A percentile compares a stretch with the other conserved stretches of the same genome.
phyloP scores from a whole-genome alignment of 495 filamentous ascomycete species.

The Astrothelium macrocarpum region DNA sequence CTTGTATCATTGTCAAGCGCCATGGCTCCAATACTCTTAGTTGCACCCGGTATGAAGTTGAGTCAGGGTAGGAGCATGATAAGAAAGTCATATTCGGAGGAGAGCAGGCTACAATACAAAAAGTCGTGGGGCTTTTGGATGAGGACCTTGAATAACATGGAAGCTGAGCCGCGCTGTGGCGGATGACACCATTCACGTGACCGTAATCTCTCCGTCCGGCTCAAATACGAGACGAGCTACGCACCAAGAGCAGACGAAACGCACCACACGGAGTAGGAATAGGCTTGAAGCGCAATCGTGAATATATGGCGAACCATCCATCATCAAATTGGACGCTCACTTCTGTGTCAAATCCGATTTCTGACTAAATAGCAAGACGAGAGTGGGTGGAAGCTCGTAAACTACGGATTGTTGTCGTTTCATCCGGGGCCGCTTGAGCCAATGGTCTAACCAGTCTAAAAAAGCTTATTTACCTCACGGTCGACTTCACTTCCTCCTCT shows the following conservation, averaged over 20 bases:
- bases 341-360: no score
- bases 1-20: constrained; percentile 67
- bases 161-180: background rate
- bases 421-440: background rate
- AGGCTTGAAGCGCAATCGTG: no score
- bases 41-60: no score
- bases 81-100: background rate
- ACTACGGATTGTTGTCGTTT: background rate
- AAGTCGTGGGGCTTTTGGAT: background rate
- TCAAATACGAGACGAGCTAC: no score
- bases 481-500: background rate
- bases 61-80: no score
- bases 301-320: no score
- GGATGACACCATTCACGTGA: background rate
- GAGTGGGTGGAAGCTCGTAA: background rate
- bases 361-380: no score
- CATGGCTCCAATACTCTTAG: constrained; percentile 29
- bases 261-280: no score
- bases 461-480: background rate
- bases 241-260: no score
- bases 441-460: background rate
- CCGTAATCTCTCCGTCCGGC: no score
- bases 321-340: no score
- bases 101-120: background rate
- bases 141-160: background rate